Base-by-base conservation (phyloP, 164 flowering plant species). In the Liriodendron chinense region DNA sequence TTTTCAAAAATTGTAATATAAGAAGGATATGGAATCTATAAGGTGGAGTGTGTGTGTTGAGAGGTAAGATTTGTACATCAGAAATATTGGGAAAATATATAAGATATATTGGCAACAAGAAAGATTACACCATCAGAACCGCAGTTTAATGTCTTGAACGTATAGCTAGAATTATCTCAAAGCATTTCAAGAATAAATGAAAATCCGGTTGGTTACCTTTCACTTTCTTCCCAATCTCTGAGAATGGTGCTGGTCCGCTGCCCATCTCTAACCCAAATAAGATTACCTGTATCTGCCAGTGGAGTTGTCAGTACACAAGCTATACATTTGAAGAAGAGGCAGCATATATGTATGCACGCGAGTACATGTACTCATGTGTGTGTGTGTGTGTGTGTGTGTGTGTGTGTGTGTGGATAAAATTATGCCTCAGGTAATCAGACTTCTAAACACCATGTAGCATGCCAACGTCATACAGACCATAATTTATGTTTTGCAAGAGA, bases 181-280 rank as follows among this genome's bases (percentile, higher is more conserved):
- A n/a, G 18, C 13, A 16, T 21, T 70, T 22, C 13, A 10, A 48
- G 48, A 74, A 28, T 26, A 70, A 64, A 1, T 47, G 48, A 16
- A 71, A 16, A 63, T 48, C 53, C 18, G 53, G 7, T 16, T 34
- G 43, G 64, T 13, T 34, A 90, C 93, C 93, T 82, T 77, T 88
- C 28, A 86, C 87, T 65, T 71, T 83, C 71, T 82, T 90, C 76
- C 93, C 93, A 68, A 88, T 85, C 62, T 86, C 86, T 18, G 88
- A 79, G 82, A 80, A 90, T 63, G 89, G 90, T 49, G 89, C 84
- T 20, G 91, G 93, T 78, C 84, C 71, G 70, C 57, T 84, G 18
- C 74, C 87, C 93, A 88, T 88, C 68, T 74, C 56, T 67, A 74
- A 66, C 71, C 23, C 62, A 68, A 72, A 61, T 16, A 18, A 61